Evolutionary conservation across 371 early-diverging fungal species (phyloP).

Genomic region (Lichtheimia corymbifera): DNA sequence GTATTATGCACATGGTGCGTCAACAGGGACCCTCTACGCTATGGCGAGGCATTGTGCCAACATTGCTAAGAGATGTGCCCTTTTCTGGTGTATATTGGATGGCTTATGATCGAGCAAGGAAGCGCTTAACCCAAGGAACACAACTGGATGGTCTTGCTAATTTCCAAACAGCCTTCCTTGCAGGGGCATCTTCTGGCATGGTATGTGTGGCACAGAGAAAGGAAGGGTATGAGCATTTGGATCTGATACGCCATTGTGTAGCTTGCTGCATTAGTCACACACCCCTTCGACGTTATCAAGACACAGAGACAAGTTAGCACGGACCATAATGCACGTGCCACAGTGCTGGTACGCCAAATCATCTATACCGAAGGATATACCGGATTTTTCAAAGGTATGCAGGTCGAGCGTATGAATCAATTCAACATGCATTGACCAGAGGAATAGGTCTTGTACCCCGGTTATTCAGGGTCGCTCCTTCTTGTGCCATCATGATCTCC

Average conservation of each 20-base stretch:
- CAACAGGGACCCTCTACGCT: constrained; percentile 68
- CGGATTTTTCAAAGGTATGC: constrained; percentile 27
- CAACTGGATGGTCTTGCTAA: constrained; percentile 30
- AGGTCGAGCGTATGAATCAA: neutral
- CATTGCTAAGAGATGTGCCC: constrained; percentile 50
- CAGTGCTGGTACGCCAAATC: constrained; percentile 24
- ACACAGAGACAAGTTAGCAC: constrained; percentile 79
- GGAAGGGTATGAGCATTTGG: neutral
- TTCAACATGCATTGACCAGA: too few relatives aligned
- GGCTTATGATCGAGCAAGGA: constrained; percentile 78
- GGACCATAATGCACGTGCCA: constrained; percentile 25
- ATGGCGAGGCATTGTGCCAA: constrained; percentile 67
- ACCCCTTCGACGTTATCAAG: constrained; percentile 97
- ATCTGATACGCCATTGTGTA: constrained; percentile 10
- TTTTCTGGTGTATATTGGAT: constrained; percentile 88
- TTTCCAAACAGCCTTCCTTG: constrained; percentile 64
- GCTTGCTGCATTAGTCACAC: constrained; percentile 89
- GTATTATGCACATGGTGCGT: constrained; percentile 67
- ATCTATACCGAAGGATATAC: constrained; percentile 26
- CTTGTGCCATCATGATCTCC: constrained; percentile 97
- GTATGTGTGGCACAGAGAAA: constrained; percentile 27
- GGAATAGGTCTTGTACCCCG: constrained; percentile 68
- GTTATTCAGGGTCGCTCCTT: constrained; percentile 90
- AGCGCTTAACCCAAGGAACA: constrained; percentile 1
- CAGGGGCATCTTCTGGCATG: constrained; percentile 80